Base-by-base conservation (phyloP, 1,139 yeast genomes). In the Blastobotrys apis region DNA sequence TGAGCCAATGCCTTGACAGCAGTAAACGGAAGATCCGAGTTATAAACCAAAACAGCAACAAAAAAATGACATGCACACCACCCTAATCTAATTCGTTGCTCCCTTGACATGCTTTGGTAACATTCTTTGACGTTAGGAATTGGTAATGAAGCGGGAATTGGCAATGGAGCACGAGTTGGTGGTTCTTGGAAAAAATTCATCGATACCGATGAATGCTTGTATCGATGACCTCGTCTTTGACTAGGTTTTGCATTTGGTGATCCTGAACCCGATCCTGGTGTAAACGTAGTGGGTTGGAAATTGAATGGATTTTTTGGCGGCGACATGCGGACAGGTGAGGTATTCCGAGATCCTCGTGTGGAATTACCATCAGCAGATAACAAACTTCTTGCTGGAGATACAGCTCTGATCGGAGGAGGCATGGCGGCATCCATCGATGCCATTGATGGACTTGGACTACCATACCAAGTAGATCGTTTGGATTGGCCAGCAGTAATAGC, bases 121-220 rank as follows among this genome's bases (percentile, higher is more conserved):
- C 86, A 73, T 57, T 88, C 96, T 16, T 63, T 61, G 20, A 75
- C 59, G 17, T 78, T 83, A 0, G 98, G 98, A 0, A 88, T 79
- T 0, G 95, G 92, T 51, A 81, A 75, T 49, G 84, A 80, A 38
- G 82, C 81, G 0, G 96, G 94, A 27, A 88, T 75, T 41, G 82
- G 77, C 41, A 78, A 67, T 1, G 88, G 81, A 10, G 84, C 81
- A 35, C 80, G 71, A 13, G 79, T 81, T 5, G 88, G 82, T 1
- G 97, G 96, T 59, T 90, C 97, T 60, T 86, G 96, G 63, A 92
- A 92, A 61, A 90, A 76, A 62, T 92, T 92, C 92, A 92, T 84
- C 3, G 95, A 85, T 4, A 92, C 95, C n/a, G 97, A 87, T 4
- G 97, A 87, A 58, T 92, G 97, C 62, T 92, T 92, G 61, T 92